Evolutionary conservation across 2,329 filamentous ascomycete species (phyloP), one percentile per base, ranked within the genome.

Genomic region (Hymenoscyphus linearis): DNA sequence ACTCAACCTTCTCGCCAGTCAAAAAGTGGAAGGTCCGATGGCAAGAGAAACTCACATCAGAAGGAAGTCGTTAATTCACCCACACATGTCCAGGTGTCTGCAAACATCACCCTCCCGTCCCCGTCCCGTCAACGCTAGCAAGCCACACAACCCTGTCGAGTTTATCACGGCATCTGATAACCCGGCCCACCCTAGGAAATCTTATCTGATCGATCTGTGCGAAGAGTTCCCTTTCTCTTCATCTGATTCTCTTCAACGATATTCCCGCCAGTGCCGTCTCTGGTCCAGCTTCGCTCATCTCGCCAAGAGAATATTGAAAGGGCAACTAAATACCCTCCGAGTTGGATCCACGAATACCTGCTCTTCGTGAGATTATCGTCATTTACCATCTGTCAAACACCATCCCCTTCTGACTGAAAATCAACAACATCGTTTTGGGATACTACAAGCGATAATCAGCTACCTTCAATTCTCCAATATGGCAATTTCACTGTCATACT

Each of bases 401-500:
- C 60, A 37, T 59, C 57, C 16, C 12, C 56, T n/a, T 35, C n/a
- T 27, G 18, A 31, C n/a, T 10, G 27, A 34, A 16, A 47, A n/a
- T 53, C 31, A 9, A 27, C 25, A 31, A n/a, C 26, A 13, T 53
- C 50, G 18, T 3, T 47, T 22, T 47, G 40, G 40, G 3, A 50
- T 25, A 25, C 44, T 4, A 53, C 6, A 53, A 31, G 12, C 52
- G 16, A 53, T 9, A 14, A 55, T 60, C 52, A 31, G n/a, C n/a
- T 36, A 37, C 4, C 5, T 36, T 47, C 3, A 14, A 26, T 55
- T 25, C 53, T 56, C 18, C 7, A 53, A 31, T 2, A 81, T 81
- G 79, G 75, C 76, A 25, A 66, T 76, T 52, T 79, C 77, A 27
- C 60, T 80, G 56, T 77, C 75, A 1, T 76, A 71, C 62, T 75